Evolutionary conservation across 805 yeast genomes (phyloP), one percentile per base, ranked within the genome.

Genomic region (Candida nonsorbophila): DNA sequence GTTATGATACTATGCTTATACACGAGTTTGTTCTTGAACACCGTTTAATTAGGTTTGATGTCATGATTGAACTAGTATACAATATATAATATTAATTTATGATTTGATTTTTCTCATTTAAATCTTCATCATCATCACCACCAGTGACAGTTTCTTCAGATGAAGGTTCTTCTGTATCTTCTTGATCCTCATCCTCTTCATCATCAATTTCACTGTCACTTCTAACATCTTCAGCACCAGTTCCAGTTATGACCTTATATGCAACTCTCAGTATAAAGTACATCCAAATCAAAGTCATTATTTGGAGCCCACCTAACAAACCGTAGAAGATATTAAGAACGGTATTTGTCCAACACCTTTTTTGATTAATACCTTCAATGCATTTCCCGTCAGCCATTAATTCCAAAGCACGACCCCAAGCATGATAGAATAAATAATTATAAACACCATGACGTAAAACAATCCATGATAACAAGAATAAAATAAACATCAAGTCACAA

Each of bases 141-240:
- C 44, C 45, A n/a, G 29, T 38, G 3, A 34, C 36, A 2, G 25
- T 50, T 19, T 51, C 51, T 47, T 37, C n/a, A n/a, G n/a, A n/a
- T n/a, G n/a, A n/a, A n/a, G n/a, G n/a, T n/a, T n/a, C n/a, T n/a
- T n/a, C n/a, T n/a, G n/a, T n/a, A 24, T 27, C 34, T 6, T 33
- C 32, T 16, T 32, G 38, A n/a, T 28, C 40, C 5, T 40, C 45
- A n/a, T 33, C 42, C 27, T 58, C 65, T 4, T 36, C 46, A 20
- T 55, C 64, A 7, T 63, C 66, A 29, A 78, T 85, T 32, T 84
- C 94, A 32, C 70, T 79, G 44, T 84, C 95, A 49, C 90, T 79
- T 56, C 96, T 74, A 18, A 81, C 79, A 52, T 87, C 96, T 43
- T 84, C 94, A 2, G 95, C 95, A 20, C 77, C 75, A 14, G 57